A percentile compares a stretch with the other conserved stretches of the same genome.
phyloP scores from a whole-genome alignment of 2,329 filamentous ascomycete species.

The Trichophyton benhamiae region DNA sequence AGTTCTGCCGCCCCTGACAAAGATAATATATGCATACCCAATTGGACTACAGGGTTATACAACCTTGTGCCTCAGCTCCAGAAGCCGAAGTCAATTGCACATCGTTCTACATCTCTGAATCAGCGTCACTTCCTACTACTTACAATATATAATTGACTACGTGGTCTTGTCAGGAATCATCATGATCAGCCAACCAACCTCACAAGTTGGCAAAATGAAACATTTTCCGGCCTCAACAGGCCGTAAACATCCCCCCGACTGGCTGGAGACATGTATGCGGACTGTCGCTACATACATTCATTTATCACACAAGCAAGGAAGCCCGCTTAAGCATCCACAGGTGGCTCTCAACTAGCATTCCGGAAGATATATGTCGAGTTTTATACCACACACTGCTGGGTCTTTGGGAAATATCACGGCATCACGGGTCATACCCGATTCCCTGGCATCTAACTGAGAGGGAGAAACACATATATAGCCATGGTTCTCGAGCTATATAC shows the following conservation, averaged over 20 bases:
- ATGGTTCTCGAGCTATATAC: constrained; percentile 2
- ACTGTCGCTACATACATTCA: background rate
- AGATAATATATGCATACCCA: constrained; percentile 2
- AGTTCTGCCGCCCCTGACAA: background rate
- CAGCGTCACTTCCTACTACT: background rate
- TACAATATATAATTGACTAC: background rate
- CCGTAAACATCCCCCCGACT: background rate
- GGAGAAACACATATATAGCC: background rate
- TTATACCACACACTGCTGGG: background rate
- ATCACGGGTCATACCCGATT: background rate
- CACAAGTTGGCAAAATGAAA: background rate
- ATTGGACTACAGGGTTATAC: background rate
- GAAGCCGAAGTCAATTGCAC: background rate
- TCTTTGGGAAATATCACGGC: background rate
- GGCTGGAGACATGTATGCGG: background rate
- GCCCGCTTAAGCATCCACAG: background rate
- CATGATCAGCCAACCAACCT: background rate
- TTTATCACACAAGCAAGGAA: background rate
- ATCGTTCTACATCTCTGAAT: background rate
- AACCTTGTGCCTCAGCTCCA: background rate
- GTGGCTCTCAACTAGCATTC: background rate
- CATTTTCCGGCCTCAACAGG: background rate
- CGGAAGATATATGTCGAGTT: background rate
- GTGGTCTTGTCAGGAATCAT: background rate
- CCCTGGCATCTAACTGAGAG: background rate